phyloP scores from a whole-genome alignment of 176 grass and related monocot species.

The Musa schizocarpa region DNA sequence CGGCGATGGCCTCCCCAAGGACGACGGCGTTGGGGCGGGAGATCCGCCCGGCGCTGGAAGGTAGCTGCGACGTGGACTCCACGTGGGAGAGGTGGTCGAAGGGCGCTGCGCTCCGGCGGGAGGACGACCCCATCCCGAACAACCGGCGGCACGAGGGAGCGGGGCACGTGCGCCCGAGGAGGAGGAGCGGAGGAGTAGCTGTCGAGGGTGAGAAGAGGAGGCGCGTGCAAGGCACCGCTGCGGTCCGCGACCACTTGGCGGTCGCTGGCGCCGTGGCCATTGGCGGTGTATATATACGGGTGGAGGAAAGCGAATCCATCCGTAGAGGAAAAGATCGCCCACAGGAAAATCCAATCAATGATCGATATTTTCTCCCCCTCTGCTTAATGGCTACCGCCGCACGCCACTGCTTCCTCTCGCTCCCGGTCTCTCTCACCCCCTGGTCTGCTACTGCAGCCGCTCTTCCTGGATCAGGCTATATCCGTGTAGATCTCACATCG shows the following conservation, averaged over 20 bases:
- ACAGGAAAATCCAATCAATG: background rate
- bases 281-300: background rate
- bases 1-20: conserved; percentile 54
- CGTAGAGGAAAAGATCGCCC: background rate
- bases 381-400: too few relatives aligned
- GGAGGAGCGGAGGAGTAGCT: background rate
- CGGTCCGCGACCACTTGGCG: background rate
- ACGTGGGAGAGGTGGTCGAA: conserved; percentile 28
- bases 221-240: background rate
- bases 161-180: background rate
- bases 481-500: too few relatives aligned
- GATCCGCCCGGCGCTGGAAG: conserved; percentile 53
- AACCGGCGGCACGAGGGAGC: background rate
- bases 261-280: background rate
- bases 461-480: too few relatives aligned
- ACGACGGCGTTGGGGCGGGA: conserved; percentile 48
- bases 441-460: too few relatives aligned
- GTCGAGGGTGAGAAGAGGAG: background rate
- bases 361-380: too few relatives aligned
- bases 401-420: background rate
- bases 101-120: background rate
- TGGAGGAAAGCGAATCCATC: background rate
- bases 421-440: background rate
- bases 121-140: background rate
- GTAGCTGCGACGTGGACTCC: conserved; percentile 61